Percentiles rank a stretch among this genome's conserved stretches.
Evolutionary conservation across 192 early-diverging fungal species (phyloP).

Genomic region (Helicostylum pulchrum): DNA sequence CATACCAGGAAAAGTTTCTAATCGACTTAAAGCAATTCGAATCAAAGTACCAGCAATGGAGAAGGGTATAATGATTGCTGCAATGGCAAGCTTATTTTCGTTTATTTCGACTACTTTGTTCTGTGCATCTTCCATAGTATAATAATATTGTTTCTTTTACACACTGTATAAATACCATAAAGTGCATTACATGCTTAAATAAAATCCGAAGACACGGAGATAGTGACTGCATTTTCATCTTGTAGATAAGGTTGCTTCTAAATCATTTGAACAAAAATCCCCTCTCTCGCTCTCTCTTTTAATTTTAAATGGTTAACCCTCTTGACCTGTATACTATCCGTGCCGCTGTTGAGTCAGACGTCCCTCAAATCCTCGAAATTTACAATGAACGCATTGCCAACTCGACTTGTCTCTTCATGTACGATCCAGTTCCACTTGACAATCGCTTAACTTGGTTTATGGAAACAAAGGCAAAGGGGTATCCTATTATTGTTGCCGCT

Average conservation of each 20-base stretch:
- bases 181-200: not conserved
- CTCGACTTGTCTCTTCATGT: constrained; percentile 44
- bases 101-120: constrained; percentile 8
- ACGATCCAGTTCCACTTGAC: constrained; percentile 37
- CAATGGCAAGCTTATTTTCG: constrained; percentile 31
- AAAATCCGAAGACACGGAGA: not conserved
- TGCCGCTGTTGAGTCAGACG: constrained; percentile 39
- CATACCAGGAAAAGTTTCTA: constrained; percentile 54
- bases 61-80: constrained; percentile 43
- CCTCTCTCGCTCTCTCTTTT: constrained; percentile 1
- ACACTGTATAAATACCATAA: not conserved
- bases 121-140: constrained; percentile 1
- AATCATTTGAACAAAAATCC: not conserved
- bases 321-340: constrained; percentile 37
- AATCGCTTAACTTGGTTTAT: constrained; percentile 42
- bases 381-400: constrained; percentile 46
- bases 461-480: constrained; percentile 35
- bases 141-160: too few relatives aligned
- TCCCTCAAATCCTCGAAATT: constrained; percentile 39
- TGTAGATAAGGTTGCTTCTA: not conserved
- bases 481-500: constrained; percentile 45
- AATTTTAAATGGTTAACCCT: constrained; percentile 10
- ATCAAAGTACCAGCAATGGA: constrained; percentile 66
- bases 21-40: constrained; percentile 49
- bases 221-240: too few relatives aligned